Evolutionary conservation across 768 basidiomycete species (phyloP), one percentile per base, ranked within the genome.

Genomic region (Suillus plorans): DNA sequence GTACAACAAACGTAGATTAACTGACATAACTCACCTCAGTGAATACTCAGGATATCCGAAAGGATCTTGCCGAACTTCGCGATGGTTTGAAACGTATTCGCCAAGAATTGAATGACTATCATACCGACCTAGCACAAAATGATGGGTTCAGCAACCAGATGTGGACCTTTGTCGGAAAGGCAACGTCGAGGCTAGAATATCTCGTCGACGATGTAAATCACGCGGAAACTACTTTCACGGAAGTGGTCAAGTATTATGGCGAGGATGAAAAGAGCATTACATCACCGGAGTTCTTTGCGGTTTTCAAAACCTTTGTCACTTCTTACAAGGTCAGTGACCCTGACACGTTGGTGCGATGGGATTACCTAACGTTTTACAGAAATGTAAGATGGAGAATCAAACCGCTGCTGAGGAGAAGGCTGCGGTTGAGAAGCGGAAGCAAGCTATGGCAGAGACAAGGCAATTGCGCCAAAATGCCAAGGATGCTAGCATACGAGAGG

Each of bases 261-360:
- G 97, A 99, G 76, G 96, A 97, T 45, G 90, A 93, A 69, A 92
- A 90, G 76, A 90, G 81, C 67, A 88, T 90, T 86, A 79, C 89
- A 57, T 94, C 95, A 0, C 83, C 90, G 4, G 97, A 98, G 71
- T 99, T 99, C 80, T 99, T 94, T 78, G 94, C 89, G 14, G 89
- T 97, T 70, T 98, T 99, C 86, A 95, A 97, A 79, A 97, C 94
- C 2, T 99, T 99, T 71, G 86, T 96, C 34, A 96, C 90, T 0
- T 97, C 95, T 2, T 99, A 96, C 77, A 89, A 83, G 84, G 92
- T 92, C 68, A 64, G 82, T 73, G 45, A 20, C 45, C 25, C 16
- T 53, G 67, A 61, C 14, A 60, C 22, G 12, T 42, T 59, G 6
- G 42, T 10, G 18, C n/a, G 12, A 39, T 16, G 47, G 62, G 42